Evolutionary conservation across 2,329 filamentous ascomycete genomes (phyloP).

Genomic region (Biscogniauxia marginata): DNA sequence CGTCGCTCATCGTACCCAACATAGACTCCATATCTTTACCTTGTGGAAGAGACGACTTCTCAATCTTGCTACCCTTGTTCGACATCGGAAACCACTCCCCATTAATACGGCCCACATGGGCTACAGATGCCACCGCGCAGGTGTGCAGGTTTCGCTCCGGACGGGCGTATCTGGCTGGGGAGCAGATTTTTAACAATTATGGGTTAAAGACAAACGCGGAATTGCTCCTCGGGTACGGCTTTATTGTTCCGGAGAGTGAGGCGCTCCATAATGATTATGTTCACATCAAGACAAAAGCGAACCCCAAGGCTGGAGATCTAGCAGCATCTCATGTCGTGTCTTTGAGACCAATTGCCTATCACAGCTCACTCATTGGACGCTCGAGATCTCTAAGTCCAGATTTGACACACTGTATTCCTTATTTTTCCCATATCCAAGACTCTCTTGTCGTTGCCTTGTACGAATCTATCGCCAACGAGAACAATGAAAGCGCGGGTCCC

Average conservation of each 20-base stretch:
- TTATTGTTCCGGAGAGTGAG: conserved; percentile 49
- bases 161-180: conserved; percentile 46
- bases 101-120: conserved; percentile 55
- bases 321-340: conserved; percentile 45
- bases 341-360: conserved; percentile 45
- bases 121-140: conserved; percentile 39
- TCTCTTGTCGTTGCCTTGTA: conserved; percentile 52
- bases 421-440: conserved; percentile 52
- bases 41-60: conserved; percentile 57
- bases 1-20: conserved; percentile 53
- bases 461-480: conserved; percentile 30
- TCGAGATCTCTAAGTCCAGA: conserved; percentile 37
- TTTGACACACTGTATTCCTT: conserved; percentile 35
- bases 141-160: conserved; percentile 44
- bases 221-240: conserved; percentile 63
- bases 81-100: conserved; percentile 73
- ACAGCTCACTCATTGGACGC: conserved; percentile 47
- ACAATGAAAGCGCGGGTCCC: conserved; percentile 18
- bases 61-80: conserved; percentile 67
- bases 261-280: conserved; percentile 59
- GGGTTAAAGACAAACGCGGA: conserved; percentile 73
- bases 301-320: conserved; percentile 27
- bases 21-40: conserved; percentile 33
- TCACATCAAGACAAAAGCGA: conserved; percentile 50
- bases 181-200: conserved; percentile 61